These are phyloP conservation scores for Liquidambar formosana DNA, from an alignment of 164 flowering plant genomes.

Conservation along the genomic window DNA sequence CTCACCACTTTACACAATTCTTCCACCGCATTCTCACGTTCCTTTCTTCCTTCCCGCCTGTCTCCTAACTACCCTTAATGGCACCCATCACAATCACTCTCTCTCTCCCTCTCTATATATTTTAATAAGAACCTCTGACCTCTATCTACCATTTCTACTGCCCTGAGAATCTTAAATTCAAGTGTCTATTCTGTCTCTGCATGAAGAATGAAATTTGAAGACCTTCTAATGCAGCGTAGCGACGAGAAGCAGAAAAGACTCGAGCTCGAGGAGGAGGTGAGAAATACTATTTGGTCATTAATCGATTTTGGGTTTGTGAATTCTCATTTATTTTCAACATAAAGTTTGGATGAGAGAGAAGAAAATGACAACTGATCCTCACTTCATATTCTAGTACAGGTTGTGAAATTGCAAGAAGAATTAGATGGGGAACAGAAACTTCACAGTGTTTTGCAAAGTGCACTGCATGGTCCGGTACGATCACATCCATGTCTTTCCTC, in stretches of 20 bases:
- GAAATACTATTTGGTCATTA: background rate
- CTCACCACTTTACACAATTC: constrained; percentile 2
- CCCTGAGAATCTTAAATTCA: background rate
- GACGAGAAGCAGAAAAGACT: constrained; percentile 44
- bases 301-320: background rate
- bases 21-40: constrained; percentile 6
- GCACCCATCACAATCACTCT: constrained; percentile 1
- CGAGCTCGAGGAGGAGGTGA: constrained; percentile 68
- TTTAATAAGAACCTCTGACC: background rate
- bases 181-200: background rate
- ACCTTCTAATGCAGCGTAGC: constrained; percentile 53
- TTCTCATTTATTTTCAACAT: background rate
- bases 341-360: background rate
- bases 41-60: background rate
- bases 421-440: constrained; percentile 52
- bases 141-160: background rate
- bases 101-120: background rate
- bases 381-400: constrained; percentile 35
- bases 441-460: constrained; percentile 49
- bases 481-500: constrained; percentile 37
- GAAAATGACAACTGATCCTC: too few relatives aligned
- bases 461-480: constrained; percentile 48
- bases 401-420: constrained; percentile 51
- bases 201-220: constrained; percentile 69
- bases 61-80: constrained; percentile 11